Evolutionary conservation across 805 yeast species (phyloP).

Genomic region (Candida glaebosa): DNA sequence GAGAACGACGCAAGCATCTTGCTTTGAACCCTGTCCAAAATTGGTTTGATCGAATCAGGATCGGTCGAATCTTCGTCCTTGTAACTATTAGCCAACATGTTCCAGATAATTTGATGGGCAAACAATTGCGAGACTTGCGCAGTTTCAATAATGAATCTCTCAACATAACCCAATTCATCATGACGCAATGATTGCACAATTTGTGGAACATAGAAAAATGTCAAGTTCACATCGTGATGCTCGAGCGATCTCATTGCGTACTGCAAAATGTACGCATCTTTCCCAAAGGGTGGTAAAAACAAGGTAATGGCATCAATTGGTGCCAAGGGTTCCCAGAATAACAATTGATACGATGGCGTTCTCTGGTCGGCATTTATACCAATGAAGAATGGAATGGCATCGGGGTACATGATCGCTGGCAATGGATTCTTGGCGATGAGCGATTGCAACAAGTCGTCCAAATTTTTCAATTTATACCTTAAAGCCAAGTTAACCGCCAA

Average conservation of each 20-base stretch:
- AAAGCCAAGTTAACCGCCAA: slow-evolving; percentile 69
- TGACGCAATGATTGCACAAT: slow-evolving; percentile 89
- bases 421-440: slow-evolving; percentile 57
- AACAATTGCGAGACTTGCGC: slow-evolving; percentile 87
- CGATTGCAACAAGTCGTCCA: slow-evolving; percentile 36
- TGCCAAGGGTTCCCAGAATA: slow-evolving; percentile 71
- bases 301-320: slow-evolving; percentile 85
- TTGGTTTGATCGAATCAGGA: slow-evolving; percentile 82
- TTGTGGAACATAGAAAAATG: slow-evolving; percentile 97
- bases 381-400: slow-evolving; percentile 54
- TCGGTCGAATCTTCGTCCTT: slow-evolving; percentile 81
- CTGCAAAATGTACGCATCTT: slow-evolving; percentile 68
- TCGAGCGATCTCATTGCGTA: slow-evolving; percentile 89
- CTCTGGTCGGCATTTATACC: slow-evolving; percentile 34
- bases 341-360: slow-evolving; percentile 37
- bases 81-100: slow-evolving; percentile 88
- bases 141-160: slow-evolving; percentile 84
- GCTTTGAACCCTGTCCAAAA: slow-evolving; percentile 66
- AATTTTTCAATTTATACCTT: slow-evolving; percentile 48
- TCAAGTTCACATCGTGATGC: slow-evolving; percentile 77
- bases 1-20: slow-evolving; percentile 62
- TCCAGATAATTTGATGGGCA: slow-evolving; percentile 98
- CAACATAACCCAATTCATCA: slow-evolving; percentile 81
- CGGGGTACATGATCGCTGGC: slow-evolving; percentile 51
- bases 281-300: slow-evolving; percentile 71